Conservation (phyloP, 768 basidiomycete genomes). For the Kwoniella botswanensis region DNA sequence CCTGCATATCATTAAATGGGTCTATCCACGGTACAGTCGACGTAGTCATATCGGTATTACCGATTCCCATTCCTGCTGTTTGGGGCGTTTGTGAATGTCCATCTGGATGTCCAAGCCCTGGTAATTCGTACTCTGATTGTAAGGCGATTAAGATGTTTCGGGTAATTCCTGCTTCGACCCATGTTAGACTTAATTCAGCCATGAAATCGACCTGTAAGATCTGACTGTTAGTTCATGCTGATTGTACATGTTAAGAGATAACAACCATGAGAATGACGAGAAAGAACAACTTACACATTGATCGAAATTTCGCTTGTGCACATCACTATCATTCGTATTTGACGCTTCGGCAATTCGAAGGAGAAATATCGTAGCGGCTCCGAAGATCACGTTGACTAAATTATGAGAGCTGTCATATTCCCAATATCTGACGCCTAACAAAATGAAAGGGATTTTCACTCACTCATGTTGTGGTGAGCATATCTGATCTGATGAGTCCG, state of each 20-base stretch:
- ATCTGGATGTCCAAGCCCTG: not conserved
- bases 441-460: slow-evolving; percentile 1
- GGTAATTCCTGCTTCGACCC: slow-evolving; percentile 28
- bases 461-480: slow-evolving; percentile 32
- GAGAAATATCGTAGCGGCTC: slow-evolving; percentile 32
- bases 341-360: slow-evolving; percentile 20
- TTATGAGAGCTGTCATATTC: not conserved
- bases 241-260: not conserved
- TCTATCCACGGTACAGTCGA: slow-evolving; percentile 12
- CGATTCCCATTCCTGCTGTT: not conserved
- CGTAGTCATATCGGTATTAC: not conserved
- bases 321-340: not conserved
- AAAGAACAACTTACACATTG: slow-evolving; percentile 27
- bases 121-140: slow-evolving; percentile 26
- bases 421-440: not conserved
- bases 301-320: slow-evolving; percentile 22
- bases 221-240: not conserved
- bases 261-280: not conserved
- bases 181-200: slow-evolving; percentile 14
- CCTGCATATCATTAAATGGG: slow-evolving; percentile 10
- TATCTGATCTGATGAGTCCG: slow-evolving; percentile 19
- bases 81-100: not conserved
- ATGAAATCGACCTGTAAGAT: slow-evolving; percentile 27
- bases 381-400: slow-evolving; percentile 32
- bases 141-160: slow-evolving; percentile 24